These are phyloP conservation scores for Peronospora destructor DNA, from an alignment of 352 stramenopile genomes.

Conservation along the genomic window DNA sequence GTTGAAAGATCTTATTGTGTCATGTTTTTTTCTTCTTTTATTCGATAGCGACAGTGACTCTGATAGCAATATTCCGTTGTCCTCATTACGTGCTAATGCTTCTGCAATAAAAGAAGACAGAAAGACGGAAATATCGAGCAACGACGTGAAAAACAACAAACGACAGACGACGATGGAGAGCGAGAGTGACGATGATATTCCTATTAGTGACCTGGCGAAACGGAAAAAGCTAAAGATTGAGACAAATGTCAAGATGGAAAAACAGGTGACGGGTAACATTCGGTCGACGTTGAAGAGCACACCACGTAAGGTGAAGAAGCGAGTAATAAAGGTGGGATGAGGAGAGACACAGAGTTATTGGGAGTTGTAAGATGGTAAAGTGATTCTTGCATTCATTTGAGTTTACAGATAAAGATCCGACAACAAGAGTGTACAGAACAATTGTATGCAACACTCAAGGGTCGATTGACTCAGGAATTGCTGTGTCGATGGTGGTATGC, in stretches of 20 bases:
- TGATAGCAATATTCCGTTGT: conserved; percentile 74
- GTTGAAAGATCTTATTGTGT: conserved; percentile 26
- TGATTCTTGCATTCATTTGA: neutral
- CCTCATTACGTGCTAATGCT: conserved; percentile 36
- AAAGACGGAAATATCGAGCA: conserved; percentile 19
- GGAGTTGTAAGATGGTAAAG: no score
- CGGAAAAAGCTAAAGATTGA: conserved; percentile 58
- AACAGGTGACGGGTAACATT: conserved; percentile 1
- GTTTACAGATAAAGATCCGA: conserved; percentile 64
- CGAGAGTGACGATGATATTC: conserved; percentile 69
- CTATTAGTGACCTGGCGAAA: conserved; percentile 53
- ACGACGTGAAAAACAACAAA: conserved; percentile 14
- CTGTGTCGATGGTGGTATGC: conserved; percentile 86
- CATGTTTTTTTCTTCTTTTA: neutral
- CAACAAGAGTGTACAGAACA: conserved; percentile 81
- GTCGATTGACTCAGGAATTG: conserved; percentile 63
- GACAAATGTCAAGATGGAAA: conserved; percentile 22
- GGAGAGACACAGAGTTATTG: neutral
- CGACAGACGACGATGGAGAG: conserved; percentile 31
- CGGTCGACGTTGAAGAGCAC: conserved; percentile 19
- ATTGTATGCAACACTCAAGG: conserved; percentile 76
- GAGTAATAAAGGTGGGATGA: conserved; percentile 47
- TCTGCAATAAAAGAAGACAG: conserved; percentile 24
- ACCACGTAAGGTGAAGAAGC: conserved; percentile 46
- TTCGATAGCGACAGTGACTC: conserved; percentile 55